Evolutionary conservation across 2,329 filamentous ascomycete species (phyloP), one percentile per base, ranked within the genome.

Genomic region (Emmonsiellopsis sp.): DNA sequence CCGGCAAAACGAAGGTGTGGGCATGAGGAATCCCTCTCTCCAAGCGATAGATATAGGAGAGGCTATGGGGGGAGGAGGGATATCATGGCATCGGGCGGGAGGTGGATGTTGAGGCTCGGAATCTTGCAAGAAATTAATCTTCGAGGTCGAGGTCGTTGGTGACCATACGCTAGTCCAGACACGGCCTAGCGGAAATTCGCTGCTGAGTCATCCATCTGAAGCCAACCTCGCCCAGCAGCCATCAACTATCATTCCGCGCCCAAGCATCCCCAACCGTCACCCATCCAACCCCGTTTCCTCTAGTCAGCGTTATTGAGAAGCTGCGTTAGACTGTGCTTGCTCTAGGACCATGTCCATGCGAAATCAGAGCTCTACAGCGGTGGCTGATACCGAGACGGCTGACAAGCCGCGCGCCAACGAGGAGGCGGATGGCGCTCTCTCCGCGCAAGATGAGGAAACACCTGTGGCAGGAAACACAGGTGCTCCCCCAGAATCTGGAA

Each of bases 401-500:
- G 21, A 27, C 5, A 27, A 3, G 21, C 21, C 21, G 21, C 3
- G 21, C 21, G 21, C 21, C 21, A 27, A 27, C 3, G 21, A 27
- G 1, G 3, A 27, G 21, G 21, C 21, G 21, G 21, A 27, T 27
- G 21, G 5, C 21, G 21, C 21, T 27, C 21, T 27, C 21, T 27
- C 21, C 5, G 21, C 21, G 21, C 21, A 27, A 27, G 21, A 27
- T 27, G 21, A 3, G 21, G 49, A 51, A 10, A 17, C 42, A 14
- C 34, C 50, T 21, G 8, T 11, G 39, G 11, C 34, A 40, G 34
- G 32, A 27, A 11, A 9, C 14, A 27, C 42, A 8, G 32, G 31
- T 10, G 0, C 32, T 37, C 39, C 42, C 13, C 54, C 53, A 7
- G 32, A 54, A 46, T 56, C 55, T 27, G 54, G 58, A 34, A 51